Percentiles rank a stretch among this genome's conserved stretches.
Conservation (phyloP, 2,329 filamentous ascomycete species). For the Fusarium pseudograminearum region DNA sequence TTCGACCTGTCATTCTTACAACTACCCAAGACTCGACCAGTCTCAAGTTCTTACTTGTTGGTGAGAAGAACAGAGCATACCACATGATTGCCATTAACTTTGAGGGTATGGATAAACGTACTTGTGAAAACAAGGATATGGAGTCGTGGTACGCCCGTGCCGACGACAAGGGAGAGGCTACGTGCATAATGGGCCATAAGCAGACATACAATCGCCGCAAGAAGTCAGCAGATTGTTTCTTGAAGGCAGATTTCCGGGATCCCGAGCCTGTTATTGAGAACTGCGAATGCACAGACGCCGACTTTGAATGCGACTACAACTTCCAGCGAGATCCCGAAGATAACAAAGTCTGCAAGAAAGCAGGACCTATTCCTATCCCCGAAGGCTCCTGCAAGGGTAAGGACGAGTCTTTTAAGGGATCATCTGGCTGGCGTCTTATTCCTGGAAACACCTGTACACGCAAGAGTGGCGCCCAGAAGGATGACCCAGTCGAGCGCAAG, state of each 20-base stretch:
- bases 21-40: constrained; percentile 94
- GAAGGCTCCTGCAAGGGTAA: constrained; percentile 77
- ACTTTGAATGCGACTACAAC: constrained; percentile 98
- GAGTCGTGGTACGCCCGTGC: constrained; percentile 90
- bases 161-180: constrained; percentile 82
- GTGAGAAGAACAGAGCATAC: constrained; percentile 67
- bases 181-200: constrained; percentile 95
- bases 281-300: constrained; percentile 84
- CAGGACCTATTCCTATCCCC: constrained; percentile 72
- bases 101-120: constrained; percentile 79
- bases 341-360: constrained; percentile 74
- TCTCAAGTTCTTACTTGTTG: constrained; percentile 87
- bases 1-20: constrained; percentile 80
- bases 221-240: constrained; percentile 87
- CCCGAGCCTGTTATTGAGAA: constrained; percentile 75
- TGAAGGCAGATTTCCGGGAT: constrained; percentile 87
- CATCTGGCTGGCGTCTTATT: constrained; percentile 92
- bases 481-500: constrained; percentile 77
- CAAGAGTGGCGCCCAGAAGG: constrained; percentile 71
- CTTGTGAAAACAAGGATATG: constrained; percentile 82
- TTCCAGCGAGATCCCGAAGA: constrained; percentile 76
- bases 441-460: constrained; percentile 82
- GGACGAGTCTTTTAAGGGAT: constrained; percentile 81
- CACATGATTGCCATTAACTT: constrained; percentile 86
- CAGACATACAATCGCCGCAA: constrained; percentile 89